These are phyloP conservation scores for Paulinella micropora DNA, from an alignment of 78 protist genomes.

Conservation along the genomic window DNA sequence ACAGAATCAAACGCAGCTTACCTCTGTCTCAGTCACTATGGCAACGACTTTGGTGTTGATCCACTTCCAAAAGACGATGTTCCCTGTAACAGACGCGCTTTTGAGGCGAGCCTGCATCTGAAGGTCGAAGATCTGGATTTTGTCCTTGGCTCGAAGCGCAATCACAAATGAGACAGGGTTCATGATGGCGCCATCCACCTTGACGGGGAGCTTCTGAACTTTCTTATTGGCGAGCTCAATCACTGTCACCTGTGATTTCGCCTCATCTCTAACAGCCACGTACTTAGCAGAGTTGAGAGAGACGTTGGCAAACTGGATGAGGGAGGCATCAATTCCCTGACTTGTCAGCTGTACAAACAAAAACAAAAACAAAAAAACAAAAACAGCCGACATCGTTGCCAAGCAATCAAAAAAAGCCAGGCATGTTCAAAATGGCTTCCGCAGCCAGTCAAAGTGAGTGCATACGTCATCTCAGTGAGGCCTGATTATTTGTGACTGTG, in stretches of 20 bases:
- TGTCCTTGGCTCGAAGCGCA: constrained; percentile 74
- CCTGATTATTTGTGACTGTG: neutral
- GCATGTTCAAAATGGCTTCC: neutral
- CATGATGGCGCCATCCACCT: constrained; percentile 85
- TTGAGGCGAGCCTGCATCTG: constrained; percentile 72
- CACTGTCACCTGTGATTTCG: constrained; percentile 53
- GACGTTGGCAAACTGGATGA: constrained; percentile 61
- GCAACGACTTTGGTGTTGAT: constrained; percentile 62
- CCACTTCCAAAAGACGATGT: constrained; percentile 91
- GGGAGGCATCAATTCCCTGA: neutral
- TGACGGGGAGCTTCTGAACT: constrained; percentile 2
- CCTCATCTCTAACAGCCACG: constrained; percentile 80
- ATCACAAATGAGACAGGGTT: constrained; percentile 76
- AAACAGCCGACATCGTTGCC: too few species aligned
- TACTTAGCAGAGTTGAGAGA: constrained; percentile 84
- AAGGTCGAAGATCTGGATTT: constrained; percentile 81
- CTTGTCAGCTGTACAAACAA: neutral
- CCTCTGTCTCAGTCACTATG: constrained; percentile 67
- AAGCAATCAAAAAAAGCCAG: neutral
- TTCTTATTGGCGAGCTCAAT: constrained; percentile 11
- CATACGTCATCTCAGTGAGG: neutral
- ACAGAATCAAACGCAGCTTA: constrained; percentile 5
- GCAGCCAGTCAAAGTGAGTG: neutral
- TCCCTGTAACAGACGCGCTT: constrained; percentile 51
- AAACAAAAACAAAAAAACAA: neutral